phyloP scores from a whole-genome alignment of 2,329 filamentous ascomycete species.

The Aspergillus sp. region DNA sequence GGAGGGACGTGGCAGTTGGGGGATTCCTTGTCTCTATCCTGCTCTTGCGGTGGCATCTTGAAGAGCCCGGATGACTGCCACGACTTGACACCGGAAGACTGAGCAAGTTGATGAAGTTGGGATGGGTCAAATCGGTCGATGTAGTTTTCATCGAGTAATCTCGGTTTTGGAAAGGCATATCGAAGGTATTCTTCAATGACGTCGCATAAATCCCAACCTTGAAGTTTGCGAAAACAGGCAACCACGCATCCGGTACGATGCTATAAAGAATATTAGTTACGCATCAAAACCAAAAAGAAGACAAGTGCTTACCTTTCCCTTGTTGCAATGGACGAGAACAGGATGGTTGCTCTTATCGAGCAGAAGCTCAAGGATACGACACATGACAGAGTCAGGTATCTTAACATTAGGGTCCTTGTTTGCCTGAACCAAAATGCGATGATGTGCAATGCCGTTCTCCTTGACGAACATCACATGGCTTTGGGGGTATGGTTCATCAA shows the following conservation, averaged over 20 bases:
- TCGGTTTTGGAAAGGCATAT: conserved; percentile 57
- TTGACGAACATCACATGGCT: conserved; percentile 63
- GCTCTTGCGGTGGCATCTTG: conserved; percentile 3
- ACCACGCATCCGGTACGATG: conserved; percentile 91
- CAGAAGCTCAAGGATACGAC: conserved; percentile 68
- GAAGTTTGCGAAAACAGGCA: conserved; percentile 72
- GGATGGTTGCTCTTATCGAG: conserved; percentile 75
- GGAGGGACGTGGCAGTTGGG: conserved; percentile 10
- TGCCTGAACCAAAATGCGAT: conserved; percentile 76
- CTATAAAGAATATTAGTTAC: conserved; percentile 40
- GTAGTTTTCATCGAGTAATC: conserved; percentile 37
- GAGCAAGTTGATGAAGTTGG: conserved; percentile 21
- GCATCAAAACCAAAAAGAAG: too few species aligned
- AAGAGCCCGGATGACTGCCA: conserved; percentile 16
- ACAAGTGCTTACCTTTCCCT: conserved; percentile 67
- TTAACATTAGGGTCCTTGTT: conserved; percentile 73
- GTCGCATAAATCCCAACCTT: conserved; percentile 63
- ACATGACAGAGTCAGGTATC: conserved; percentile 68
- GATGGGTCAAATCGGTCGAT: conserved; percentile 30
- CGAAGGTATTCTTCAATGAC: conserved; percentile 73
- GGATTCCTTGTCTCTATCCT: conserved; percentile 9
- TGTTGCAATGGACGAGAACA: conserved; percentile 87
- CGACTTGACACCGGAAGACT: conserved; percentile 18
- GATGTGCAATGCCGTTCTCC: conserved; percentile 68
- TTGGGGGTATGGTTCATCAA: conserved; percentile 59